Evolutionary conservation across 2,329 filamentous ascomycete genomes (phyloP).

Genomic region (Drechslera avenae): DNA sequence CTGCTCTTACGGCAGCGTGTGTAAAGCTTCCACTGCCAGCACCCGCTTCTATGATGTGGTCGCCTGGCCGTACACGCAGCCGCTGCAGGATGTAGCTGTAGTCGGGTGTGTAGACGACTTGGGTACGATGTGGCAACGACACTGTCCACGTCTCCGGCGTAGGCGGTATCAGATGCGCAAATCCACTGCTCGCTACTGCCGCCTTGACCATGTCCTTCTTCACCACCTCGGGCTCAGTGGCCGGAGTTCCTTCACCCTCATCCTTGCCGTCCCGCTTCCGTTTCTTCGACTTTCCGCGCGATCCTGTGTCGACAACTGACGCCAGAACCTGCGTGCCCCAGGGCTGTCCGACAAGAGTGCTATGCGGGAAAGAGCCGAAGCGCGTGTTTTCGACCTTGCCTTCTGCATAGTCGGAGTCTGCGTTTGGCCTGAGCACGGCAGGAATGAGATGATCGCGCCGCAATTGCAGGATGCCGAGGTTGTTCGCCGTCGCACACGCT

Average conservation of each 20-base stretch:
- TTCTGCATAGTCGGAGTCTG: slow-evolving; percentile 51
- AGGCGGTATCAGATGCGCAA: slow-evolving; percentile 77
- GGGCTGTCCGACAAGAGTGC: slow-evolving; percentile 66
- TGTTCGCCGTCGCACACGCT: slow-evolving; percentile 63
- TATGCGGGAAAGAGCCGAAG: slow-evolving; percentile 75
- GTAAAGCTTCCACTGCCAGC: slow-evolving; percentile 84
- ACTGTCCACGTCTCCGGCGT: slow-evolving; percentile 84
- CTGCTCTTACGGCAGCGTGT: slow-evolving; percentile 75
- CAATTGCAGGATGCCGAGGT: slow-evolving; percentile 83
- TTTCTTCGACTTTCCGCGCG: slow-evolving; percentile 68
- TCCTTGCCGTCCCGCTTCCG: slow-evolving; percentile 54
- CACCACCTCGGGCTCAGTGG: slow-evolving; percentile 37
- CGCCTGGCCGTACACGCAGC: slow-evolving; percentile 73
- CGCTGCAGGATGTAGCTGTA: slow-evolving; percentile 84
- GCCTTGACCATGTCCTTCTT: slow-evolving; percentile 38
- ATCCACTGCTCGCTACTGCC: slow-evolving; percentile 67
- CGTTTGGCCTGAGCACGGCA: slow-evolving; percentile 59
- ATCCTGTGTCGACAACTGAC: slow-evolving; percentile 88
- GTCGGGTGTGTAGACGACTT: slow-evolving; percentile 86
- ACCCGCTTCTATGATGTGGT: slow-evolving; percentile 77
- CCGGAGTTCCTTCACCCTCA: slow-evolving; percentile 24
- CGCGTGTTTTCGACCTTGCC: slow-evolving; percentile 76
- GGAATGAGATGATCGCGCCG: slow-evolving; percentile 85
- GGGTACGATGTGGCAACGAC: slow-evolving; percentile 78
- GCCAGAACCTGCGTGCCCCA: slow-evolving; percentile 94